Base-by-base conservation (phyloP, 2,329 filamentous ascomycete genomes). In the Aspergillus brunneoviolaceus region DNA sequence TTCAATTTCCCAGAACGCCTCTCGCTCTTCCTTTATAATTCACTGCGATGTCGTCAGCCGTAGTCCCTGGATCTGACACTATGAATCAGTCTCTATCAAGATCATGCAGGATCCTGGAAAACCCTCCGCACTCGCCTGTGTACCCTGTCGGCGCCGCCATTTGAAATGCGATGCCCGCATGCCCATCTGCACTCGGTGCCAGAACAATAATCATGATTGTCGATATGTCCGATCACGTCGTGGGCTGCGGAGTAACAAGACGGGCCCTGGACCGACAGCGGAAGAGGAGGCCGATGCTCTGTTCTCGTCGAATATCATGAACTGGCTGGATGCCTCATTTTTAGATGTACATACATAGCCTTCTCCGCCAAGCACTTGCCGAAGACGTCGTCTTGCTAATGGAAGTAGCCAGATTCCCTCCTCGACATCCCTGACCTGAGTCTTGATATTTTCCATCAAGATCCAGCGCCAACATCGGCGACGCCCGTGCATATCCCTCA, bases 201-300 rank as follows among this genome's bases (percentile, higher is more conserved):
- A 68, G 42, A 67, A 70, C 21, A 75, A 79, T 55, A 72, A 74
- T 49, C 78, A 77, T 51, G 72, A 78, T 39, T 82, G 80, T 59
- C 77, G 75, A 58, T 82, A 81, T 64, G 74, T 80, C 21, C 79
- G 80, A 59, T 82, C 80, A 10, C 71, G 78, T 55, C 74, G 80
- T 61, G 80, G 80, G 5, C 23, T 67, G 29, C 64, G 67, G 14
- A 63, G 39, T 45, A 45, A 45, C 7, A 45, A 45, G 39, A 14
- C 16, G 14, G 39, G 39, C 14, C 14, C 14, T 45, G 14, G 16
- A 19, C 39, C 39, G 39, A 19, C 39, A 16, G 16, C n/a, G 39
- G 39, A 45, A 45, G 39, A 45, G 14, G 39, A 45, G 6, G 39
- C 39, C n/a, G 39, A 45, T n/a, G 39, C 39, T 7, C 39, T 45